Base-by-base conservation (phyloP, 2,329 filamentous ascomycete genomes). In the Botrytis paeoniae region DNA sequence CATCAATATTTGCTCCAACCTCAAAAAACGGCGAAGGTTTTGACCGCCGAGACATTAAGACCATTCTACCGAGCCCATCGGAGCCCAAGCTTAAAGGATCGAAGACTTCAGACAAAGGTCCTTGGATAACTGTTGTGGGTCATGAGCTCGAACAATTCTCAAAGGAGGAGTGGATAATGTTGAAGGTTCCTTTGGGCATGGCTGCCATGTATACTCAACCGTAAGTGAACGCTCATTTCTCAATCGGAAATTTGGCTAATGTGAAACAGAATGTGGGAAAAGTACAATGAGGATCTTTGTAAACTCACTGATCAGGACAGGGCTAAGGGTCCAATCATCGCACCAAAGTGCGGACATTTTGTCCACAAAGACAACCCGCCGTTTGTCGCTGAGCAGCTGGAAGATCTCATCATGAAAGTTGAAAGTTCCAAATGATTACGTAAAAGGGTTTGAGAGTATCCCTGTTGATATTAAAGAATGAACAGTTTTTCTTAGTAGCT, bases 111-210 rank as follows among this genome's bases (percentile, higher is more conserved):
- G 35, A 63, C 16, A 37, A 71, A 65, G 61, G 70, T 20, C 60
- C 70, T 29, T 65, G 70, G 70, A 25, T 69, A 48, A 73, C 57
- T 10, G 64, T 73, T 35, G 64, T 69, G 18, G 71, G 71, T 22
- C 71, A 73, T 69, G 71, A 73, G n/a, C 64, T 69, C 14, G 64
- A 73, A 35, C 43, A 51, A 32, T 73, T 69, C 32, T 22, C 39
- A 29, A 62, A 69, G 39, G 48, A 73, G 41, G 64, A 69, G 29
- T 73, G 51, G 64, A 25, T 32, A 6, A 69, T 69, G 65, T 51
- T 73, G 18, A 73, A 73, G 22, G 57, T 73, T n/a, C 64, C 63
- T 57, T 22, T 61, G 39, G 65, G 71, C 5, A 62, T 73, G 57
- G 65, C 25, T 18, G 59, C n/a, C 12, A 57, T n/a, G n/a, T 57